Evolutionary conservation across 2,329 filamentous ascomycete species (phyloP), one percentile per base, ranked within the genome.

Genomic region (Fusarium cyanostomum): DNA sequence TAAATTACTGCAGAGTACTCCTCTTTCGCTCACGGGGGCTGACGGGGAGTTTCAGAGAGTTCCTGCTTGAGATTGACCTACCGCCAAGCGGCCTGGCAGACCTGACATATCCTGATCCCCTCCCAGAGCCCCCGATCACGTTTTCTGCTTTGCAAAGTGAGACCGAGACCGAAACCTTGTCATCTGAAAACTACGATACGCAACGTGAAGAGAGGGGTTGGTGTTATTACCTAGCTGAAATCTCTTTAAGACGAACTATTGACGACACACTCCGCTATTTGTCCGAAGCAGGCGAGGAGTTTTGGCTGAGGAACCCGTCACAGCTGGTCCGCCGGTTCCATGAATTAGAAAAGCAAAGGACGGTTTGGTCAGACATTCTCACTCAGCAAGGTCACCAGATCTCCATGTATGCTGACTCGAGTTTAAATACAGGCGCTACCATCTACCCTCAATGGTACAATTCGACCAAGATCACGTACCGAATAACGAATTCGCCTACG

Each of bases 141-240:
- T 33, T 59, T 16, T 18, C 45, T 4, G 24, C 51, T 8, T 28
- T 28, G 4, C 11, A 26, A n/a, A 38, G 9, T 13, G 35, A 28
- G 13, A 21, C 31, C 26, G 26, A 45, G 10, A 9, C 28, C 13
- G 28, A 12, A 7, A 18, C 24, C 6, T 28, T 42, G 8, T 28
- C 18, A 3, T 30, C 35, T 8, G 26, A 34, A 5, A 44, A 42
- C 28, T 30, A 56, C 2, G 33, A 56, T 33, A 13, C 44, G 6
- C 42, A 9, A 3, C 15, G 39, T 1, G 49, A 63, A 24, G 59
- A 69, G 18, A 49, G 52, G 18, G 56, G 63, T 2, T 70, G 68
- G 68, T 69, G 54, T 30, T 69, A 54, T 28, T 69, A 69, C 35
- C 38, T 69, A 0, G 61, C 66, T 2, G 59, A 69, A 21, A 69